A percentile compares a stretch with the other conserved stretches of the same genome.
Conservation (phyloP, 495 filamentous ascomycete species). For the Xylaria grammica region DNA sequence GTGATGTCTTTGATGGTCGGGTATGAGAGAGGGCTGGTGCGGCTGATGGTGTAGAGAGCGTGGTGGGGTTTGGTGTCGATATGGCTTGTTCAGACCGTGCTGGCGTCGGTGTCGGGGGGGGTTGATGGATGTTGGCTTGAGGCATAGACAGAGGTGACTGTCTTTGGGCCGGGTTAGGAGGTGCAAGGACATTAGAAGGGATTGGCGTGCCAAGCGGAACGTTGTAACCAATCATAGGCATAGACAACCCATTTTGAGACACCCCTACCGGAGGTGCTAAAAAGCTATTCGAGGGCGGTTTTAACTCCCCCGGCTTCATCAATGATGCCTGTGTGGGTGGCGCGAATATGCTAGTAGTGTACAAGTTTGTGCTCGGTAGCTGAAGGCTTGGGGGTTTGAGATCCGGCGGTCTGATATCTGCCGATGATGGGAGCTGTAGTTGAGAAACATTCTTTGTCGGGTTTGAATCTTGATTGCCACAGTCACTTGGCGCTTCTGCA, state of each 20-base stretch:
- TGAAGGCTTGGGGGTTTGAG: constrained; percentile 33
- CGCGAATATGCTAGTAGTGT: constrained; percentile 40
- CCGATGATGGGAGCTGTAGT: not conserved
- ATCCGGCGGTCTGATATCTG: constrained; percentile 21
- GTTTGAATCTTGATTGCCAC: constrained; percentile 24
- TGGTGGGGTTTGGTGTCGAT: constrained; percentile 16
- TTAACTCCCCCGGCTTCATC: constrained; percentile 41
- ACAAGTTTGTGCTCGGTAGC: constrained; percentile 28
- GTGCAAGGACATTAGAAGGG: constrained; percentile 47
- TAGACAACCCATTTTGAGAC: constrained; percentile 34
- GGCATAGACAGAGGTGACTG: constrained; percentile 48
- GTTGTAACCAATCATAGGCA: constrained; percentile 40
- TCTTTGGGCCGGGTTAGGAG: constrained; percentile 49
- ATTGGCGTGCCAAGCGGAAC: constrained; percentile 15
- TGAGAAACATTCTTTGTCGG: constrained; percentile 27
- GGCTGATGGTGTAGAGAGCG: constrained; percentile 23
- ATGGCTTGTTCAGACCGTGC: constrained; percentile 6
- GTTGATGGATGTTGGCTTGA: constrained; percentile 28
- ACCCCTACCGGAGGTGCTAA: constrained; percentile 47
- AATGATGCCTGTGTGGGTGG: constrained; percentile 34
- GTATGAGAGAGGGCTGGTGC: constrained; percentile 13
- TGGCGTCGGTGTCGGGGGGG: constrained; percentile 25
- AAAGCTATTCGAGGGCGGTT: constrained; percentile 42
- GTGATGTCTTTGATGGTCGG: constrained; percentile 24
- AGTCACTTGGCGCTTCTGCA: constrained; percentile 10